phyloP scores from a whole-genome alignment of 106 monocot species.

The Dendrobium catenatum region DNA sequence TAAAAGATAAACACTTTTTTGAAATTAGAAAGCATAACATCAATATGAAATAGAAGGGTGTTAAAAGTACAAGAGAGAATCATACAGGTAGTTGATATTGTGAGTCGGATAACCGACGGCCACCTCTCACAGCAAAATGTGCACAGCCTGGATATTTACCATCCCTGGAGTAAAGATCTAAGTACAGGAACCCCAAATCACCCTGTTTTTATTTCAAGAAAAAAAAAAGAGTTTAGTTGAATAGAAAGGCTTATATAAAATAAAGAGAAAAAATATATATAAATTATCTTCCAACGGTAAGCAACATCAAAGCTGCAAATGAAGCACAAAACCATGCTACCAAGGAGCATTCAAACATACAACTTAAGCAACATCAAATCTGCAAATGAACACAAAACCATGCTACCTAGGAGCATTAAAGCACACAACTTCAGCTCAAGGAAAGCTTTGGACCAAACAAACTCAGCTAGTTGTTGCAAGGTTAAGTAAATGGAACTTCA shows the following conservation, averaged over 20 bases:
- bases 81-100: constrained; percentile 94
- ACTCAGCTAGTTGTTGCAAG: not conserved
- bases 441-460: not conserved
- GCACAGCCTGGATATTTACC: constrained; percentile 92
- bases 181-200: constrained; percentile 76
- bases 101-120: constrained; percentile 46
- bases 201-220: constrained; percentile 33
- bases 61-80: not conserved
- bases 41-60: not conserved
- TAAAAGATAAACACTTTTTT: not conserved
- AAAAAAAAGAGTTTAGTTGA: not conserved
- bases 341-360: not conserved
- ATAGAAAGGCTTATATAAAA: not conserved
- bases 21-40: not conserved
- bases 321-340: constrained; percentile 1
- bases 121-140: constrained; percentile 92
- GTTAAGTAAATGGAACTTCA: not conserved
- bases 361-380: not conserved
- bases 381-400: not conserved
- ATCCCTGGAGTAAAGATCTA: constrained; percentile 83
- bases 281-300: not conserved
- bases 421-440: not conserved
- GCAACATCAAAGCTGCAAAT: not conserved
- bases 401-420: not conserved
- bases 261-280: not conserved